A percentile compares a stretch with the other conserved stretches of the same genome.
Conservation (phyloP, 257 asterid genomes). For the Jacaranda copaia region DNA sequence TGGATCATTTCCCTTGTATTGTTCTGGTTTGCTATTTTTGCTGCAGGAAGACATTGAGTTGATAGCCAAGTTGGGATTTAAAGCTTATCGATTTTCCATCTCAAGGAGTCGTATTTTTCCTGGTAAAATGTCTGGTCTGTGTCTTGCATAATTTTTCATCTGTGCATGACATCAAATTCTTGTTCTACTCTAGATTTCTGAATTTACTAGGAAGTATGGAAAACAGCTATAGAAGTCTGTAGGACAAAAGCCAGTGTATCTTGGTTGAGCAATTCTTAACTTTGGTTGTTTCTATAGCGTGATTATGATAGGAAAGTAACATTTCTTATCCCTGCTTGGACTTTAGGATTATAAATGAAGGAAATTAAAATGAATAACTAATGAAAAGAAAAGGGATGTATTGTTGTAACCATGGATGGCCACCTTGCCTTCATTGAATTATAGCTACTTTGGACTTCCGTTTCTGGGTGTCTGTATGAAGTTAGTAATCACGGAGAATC, state of each 20-base stretch:
- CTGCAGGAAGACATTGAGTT: constrained; percentile 64
- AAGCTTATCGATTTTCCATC: constrained; percentile 63
- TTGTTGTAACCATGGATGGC: constrained; percentile 7
- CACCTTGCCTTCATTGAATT: not conserved
- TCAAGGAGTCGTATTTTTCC: constrained; percentile 67
- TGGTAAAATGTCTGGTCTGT: constrained; percentile 36
- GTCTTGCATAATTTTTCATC: not conserved
- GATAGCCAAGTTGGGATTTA: constrained; percentile 60
- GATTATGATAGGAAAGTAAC: not conserved
- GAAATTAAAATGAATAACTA: not conserved
- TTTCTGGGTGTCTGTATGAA: not conserved
- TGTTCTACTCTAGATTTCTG: not conserved
- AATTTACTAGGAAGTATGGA: not conserved
- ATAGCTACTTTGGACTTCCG: not conserved
- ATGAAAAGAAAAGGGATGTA: not conserved
- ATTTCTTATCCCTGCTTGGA: constrained; percentile 10
- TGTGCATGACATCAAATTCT: not conserved
- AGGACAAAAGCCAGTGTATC: constrained; percentile 2
- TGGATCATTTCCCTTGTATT: constrained; percentile 5
- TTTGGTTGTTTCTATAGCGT: constrained; percentile 10
- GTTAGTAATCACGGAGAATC: not conserved
- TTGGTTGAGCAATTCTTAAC: constrained; percentile 12
- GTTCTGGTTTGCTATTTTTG: constrained; percentile 9
- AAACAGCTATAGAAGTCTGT: not conserved
- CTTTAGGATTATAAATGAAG: not conserved